These are phyloP conservation scores for Daldinia grandis DNA, from an alignment of 495 filamentous ascomycete genomes.

Conservation along the genomic window DNA sequence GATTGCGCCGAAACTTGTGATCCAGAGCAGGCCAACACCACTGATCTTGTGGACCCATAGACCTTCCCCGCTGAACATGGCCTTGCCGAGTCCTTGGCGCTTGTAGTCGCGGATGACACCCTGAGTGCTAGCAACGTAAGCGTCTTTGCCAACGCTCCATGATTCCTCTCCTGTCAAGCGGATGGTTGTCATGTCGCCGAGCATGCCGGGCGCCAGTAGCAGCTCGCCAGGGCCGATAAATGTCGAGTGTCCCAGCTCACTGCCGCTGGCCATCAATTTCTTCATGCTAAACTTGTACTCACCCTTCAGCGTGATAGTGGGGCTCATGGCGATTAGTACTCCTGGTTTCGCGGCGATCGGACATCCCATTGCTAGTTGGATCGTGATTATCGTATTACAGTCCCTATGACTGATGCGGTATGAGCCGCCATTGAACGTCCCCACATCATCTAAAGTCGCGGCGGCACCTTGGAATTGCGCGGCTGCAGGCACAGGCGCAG, in stretches of 20 bases:
- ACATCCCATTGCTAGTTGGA: slow-evolving; percentile 90
- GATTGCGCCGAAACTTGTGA: slow-evolving; percentile 93
- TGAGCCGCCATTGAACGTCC: slow-evolving; percentile 94
- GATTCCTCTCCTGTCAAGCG: slow-evolving; percentile 71
- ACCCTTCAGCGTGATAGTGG: slow-evolving; percentile 83
- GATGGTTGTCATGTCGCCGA: slow-evolving; percentile 88
- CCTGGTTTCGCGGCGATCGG: slow-evolving; percentile 84
- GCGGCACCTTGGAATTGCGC: slow-evolving; percentile 66
- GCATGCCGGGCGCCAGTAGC: slow-evolving; percentile 76
- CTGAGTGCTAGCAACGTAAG: slow-evolving; percentile 79
- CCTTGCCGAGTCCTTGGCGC: slow-evolving; percentile 86
- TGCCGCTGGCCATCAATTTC: slow-evolving; percentile 77
- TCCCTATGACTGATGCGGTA: slow-evolving; percentile 95
- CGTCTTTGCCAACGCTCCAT: slow-evolving; percentile 86
- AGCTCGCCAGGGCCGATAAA: slow-evolving; percentile 94
- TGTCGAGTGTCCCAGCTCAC: slow-evolving; percentile 79
- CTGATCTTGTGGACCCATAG: slow-evolving; percentile 89
- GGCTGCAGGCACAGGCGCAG: not conserved
- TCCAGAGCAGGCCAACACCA: slow-evolving; percentile 82
- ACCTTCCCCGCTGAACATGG: slow-evolving; percentile 92
- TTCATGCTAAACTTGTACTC: slow-evolving; percentile 81
- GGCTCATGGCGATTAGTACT: slow-evolving; percentile 92
- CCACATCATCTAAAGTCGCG: slow-evolving; percentile 78
- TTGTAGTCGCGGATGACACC: slow-evolving; percentile 85
- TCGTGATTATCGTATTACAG: slow-evolving; percentile 84